Base-by-base conservation (phyloP, 768 basidiomycete species). In the Gloeostereum incarnatum region DNA sequence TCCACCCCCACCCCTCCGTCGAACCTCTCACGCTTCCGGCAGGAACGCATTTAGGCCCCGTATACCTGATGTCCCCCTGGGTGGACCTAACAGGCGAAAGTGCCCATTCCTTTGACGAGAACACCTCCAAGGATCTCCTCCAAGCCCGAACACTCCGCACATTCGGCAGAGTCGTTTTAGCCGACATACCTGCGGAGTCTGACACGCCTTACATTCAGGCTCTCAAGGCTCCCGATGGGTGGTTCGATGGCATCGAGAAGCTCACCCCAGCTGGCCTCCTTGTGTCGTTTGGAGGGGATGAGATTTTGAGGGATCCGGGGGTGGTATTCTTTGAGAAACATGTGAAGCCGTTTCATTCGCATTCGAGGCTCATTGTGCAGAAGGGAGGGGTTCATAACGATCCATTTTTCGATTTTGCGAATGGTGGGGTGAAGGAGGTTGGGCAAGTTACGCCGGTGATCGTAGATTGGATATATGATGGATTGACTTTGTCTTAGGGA, bases 361-460 rank as follows among this genome's bases (percentile, higher is more conserved):
- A 45, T 6, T 36, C 45, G 35, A 45, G 45, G 25, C 43, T 60
- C 18, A 46, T 54, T 6, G 34, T 61, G 20, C 61, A 65, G 43
- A 42, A 51, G 19, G 42, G 47, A 30, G 65, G 62, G 2, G 47
- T 64, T 7, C 65, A 66, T 35, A 55, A 62, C 39, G 62, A 65
- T 38, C 52, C 55, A 31, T 59, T 50, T 25, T 45, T 59, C 22
- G 61, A 66, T 41, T 58, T 59, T 29, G n/a, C n/a, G n/a, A 32
- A 54, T 16, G 33, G 31, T 18, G 43, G 37, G 24, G 52, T 45
- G 36, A 48, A 46, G 40, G 45, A 40, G 21, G 21, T 45, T 6
- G 45, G 48, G 19, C 45, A 49, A 21, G 32, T 52, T 29, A 58
- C 53, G 7, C 42, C 46, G 1, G 27, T 39, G 13, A 55, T 59